These are phyloP conservation scores for Coprinopsis strossmayeri DNA, from an alignment of 768 basidiomycete species.

Conservation along the genomic window DNA sequence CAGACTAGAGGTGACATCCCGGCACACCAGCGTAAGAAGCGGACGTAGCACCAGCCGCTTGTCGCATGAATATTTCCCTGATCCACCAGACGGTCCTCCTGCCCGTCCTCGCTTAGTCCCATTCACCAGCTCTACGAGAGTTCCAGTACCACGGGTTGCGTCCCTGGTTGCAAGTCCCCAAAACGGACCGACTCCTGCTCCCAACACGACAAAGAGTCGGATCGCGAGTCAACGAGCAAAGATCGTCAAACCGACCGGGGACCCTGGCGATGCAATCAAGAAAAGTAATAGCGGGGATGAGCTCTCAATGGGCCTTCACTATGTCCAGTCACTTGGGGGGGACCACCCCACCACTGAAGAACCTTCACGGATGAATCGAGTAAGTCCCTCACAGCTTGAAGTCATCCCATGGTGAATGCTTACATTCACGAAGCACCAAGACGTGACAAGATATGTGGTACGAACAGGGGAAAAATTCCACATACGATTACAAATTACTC, in stretches of 20 bases:
- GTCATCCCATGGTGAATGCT: neutral
- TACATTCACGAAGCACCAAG: constrained; percentile 9
- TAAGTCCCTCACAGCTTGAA: neutral
- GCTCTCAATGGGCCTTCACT: constrained; percentile 61
- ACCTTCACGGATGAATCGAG: neutral
- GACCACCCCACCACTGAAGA: constrained; percentile 22
- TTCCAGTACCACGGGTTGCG: constrained; percentile 51
- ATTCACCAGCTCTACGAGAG: constrained; percentile 62
- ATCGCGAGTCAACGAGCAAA: constrained; percentile 63
- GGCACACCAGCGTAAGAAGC: constrained; percentile 49
- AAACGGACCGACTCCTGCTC: constrained; percentile 19
- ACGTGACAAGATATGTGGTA: constrained; percentile 9
- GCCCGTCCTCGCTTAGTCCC: constrained; percentile 60
- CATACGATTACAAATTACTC: constrained; percentile 7
- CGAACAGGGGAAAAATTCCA: constrained; percentile 12
- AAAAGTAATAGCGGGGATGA: constrained; percentile 52
- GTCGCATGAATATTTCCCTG: constrained; percentile 29
- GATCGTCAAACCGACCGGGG: constrained; percentile 33
- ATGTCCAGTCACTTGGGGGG: constrained; percentile 62
- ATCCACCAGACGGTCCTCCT: constrained; percentile 19
- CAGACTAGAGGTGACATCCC: constrained; percentile 19
- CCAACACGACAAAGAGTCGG: constrained; percentile 21
- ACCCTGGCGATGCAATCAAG: constrained; percentile 19
- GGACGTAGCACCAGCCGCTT: constrained; percentile 31
- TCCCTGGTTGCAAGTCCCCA: constrained; percentile 22